Conservation (phyloP, 306 rosid species). For the Aeschynomene evenia region DNA sequence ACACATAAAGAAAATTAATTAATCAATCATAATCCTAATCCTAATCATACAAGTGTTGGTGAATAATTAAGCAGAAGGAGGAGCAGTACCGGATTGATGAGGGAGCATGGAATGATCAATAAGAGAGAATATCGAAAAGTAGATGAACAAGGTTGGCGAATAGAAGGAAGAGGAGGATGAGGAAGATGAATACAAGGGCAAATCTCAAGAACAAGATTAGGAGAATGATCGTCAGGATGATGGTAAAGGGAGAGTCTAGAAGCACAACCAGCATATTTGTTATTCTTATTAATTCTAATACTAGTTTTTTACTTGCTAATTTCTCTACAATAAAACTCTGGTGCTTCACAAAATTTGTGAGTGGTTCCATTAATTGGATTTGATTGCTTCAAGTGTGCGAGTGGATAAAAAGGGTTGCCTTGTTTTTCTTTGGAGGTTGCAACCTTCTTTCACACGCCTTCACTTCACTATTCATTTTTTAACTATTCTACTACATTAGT, state of each 20-base stretch:
- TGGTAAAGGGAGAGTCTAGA: constrained; percentile 58
- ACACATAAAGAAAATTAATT: neutral
- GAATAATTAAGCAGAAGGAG: neutral
- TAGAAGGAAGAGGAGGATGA: constrained; percentile 51
- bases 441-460: neutral
- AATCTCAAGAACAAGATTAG: constrained; percentile 51
- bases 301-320: too few relatives aligned
- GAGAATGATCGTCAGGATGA: constrained; percentile 50
- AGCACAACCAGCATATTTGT: constrained; percentile 43
- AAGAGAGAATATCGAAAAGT: constrained; percentile 42
- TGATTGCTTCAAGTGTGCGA: neutral
- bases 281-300: too few relatives aligned
- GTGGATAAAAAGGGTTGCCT: neutral
- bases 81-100: constrained; percentile 50
- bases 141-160: constrained; percentile 53
- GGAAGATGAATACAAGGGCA: constrained; percentile 44
- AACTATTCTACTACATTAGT: too few relatives aligned
- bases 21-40: neutral
- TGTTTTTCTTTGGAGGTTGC: neutral
- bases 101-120: constrained; percentile 29
- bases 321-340: neutral
- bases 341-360: neutral
- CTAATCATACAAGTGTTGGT: neutral
- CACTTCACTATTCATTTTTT: neutral
- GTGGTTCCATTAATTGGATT: neutral